Conservation (phyloP, 441 rosid genomes). For the Syzygium syzygioides region DNA sequence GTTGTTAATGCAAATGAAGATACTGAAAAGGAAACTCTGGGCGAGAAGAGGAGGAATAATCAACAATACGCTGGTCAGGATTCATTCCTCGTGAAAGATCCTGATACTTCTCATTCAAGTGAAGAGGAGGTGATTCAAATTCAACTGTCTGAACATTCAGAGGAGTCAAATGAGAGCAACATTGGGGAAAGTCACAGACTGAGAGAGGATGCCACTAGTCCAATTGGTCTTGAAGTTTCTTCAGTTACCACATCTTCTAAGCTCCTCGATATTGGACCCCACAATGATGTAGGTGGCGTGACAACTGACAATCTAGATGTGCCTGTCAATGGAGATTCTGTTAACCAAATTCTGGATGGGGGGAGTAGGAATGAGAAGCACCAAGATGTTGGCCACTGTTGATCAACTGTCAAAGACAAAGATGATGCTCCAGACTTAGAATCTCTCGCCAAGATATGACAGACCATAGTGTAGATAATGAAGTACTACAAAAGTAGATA, state of each 20-base stretch:
- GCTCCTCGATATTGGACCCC: neutral
- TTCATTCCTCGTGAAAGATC: neutral
- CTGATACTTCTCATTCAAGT: neutral
- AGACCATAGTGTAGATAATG: neutral
- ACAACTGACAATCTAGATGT: neutral
- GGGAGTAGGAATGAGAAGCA: neutral
- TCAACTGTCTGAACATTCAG: constrained; percentile 17
- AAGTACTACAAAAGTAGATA: neutral
- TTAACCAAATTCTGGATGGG: neutral
- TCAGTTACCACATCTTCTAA: neutral
- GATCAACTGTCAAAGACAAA: neutral
- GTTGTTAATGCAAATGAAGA: neutral
- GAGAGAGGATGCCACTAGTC: neutral
- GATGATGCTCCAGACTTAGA: neutral
- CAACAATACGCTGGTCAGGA: neutral
- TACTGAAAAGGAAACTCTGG: neutral
- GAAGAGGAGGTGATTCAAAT: constrained; percentile 14
- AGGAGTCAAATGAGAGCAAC: constrained; percentile 8
- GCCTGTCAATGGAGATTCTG: neutral
- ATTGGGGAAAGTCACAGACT: constrained; percentile 14
- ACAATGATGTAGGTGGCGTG: neutral
- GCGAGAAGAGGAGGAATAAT: neutral
- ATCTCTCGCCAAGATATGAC: neutral
- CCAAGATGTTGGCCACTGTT: neutral
- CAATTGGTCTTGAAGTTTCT: neutral